Evolutionary conservation across 2,329 filamentous ascomycete genomes (phyloP).

Genomic region (Aspergillus pseudoglaucus): DNA sequence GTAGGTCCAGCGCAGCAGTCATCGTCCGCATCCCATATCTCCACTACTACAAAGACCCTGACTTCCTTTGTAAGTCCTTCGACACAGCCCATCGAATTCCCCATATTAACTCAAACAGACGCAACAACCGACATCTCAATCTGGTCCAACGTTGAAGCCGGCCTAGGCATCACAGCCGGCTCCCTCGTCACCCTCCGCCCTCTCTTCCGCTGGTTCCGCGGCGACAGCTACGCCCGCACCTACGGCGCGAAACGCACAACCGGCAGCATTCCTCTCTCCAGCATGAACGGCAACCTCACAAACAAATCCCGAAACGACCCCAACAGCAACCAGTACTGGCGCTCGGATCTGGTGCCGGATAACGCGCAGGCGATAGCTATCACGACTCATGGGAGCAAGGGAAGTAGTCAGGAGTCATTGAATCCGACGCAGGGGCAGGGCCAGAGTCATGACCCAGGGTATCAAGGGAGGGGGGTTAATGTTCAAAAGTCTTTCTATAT

Average conservation of each 20-base stretch:
- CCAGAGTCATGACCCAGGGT: slow-evolving; percentile 3
- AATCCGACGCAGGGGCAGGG: slow-evolving; percentile 20
- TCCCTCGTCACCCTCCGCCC: slow-evolving; percentile 46
- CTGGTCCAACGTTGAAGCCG: slow-evolving; percentile 35
- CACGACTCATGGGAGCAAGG: slow-evolving; percentile 20
- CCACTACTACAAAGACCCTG: slow-evolving; percentile 23
- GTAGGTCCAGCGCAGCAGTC: slow-evolving; percentile 30
- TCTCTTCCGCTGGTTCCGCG: slow-evolving; percentile 37
- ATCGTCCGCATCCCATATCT: slow-evolving; percentile 32
- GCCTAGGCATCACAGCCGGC: slow-evolving; percentile 40
- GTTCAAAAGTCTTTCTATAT: slow-evolving; percentile 30
- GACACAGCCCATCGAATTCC: neutral
- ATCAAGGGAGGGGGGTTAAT: slow-evolving; percentile 18
- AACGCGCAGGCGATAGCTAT: slow-evolving; percentile 21
- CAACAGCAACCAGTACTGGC: slow-evolving; percentile 22
- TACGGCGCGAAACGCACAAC: slow-evolving; percentile 18
- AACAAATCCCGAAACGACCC: slow-evolving; percentile 12
- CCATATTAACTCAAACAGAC: slow-evolving; percentile 12
- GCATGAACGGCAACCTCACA: slow-evolving; percentile 15
- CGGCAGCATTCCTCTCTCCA: slow-evolving; percentile 26
- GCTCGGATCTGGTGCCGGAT: slow-evolving; percentile 23
- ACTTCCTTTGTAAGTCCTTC: slow-evolving; percentile 29
- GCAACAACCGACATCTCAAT: slow-evolving; percentile 34
- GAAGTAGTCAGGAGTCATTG: slow-evolving; percentile 29
- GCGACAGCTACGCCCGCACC: slow-evolving; percentile 18